phyloP scores from a whole-genome alignment of 768 basidiomycete species.

The Clavaria fumosa region DNA sequence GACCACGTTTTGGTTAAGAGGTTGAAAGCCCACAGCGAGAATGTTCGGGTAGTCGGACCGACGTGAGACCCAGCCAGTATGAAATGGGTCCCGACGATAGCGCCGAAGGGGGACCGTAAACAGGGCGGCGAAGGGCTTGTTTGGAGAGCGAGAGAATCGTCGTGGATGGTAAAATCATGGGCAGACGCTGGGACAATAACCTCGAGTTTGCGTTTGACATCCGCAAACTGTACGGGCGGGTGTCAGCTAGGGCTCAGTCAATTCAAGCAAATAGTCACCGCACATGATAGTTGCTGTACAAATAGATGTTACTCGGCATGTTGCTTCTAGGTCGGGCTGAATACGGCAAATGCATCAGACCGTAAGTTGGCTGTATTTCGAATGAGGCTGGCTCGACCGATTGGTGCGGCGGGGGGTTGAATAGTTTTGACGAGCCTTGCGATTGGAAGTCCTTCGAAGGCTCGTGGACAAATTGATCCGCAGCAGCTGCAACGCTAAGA shows the following conservation, averaged over 20 bases:
- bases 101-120: constrained; percentile 89
- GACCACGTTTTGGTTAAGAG: constrained; percentile 72
- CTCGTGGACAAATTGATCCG: constrained; percentile 47
- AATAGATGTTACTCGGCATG: constrained; percentile 71
- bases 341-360: constrained; percentile 60
- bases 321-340: constrained; percentile 57
- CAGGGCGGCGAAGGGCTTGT: constrained; percentile 82
- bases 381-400: no score
- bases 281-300: constrained; percentile 96
- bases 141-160: constrained; percentile 68
- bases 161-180: constrained; percentile 60
- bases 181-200: constrained; percentile 72
- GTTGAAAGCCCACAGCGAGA: constrained; percentile 93
- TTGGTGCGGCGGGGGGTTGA: no score
- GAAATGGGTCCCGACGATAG: constrained; percentile 78
- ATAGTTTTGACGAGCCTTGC: no score
- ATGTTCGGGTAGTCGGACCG: constrained; percentile 85
- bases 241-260: constrained; percentile 4
- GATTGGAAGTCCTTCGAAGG: no score
- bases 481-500: constrained; percentile 79
- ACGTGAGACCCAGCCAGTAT: constrained; percentile 94
- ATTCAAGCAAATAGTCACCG: constrained; percentile 15
- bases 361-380: no score
- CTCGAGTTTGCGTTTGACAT: constrained; percentile 91
- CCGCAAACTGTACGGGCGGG: constrained; percentile 51